Conservation (phyloP, 257 asterid species). For the Solanum habrochaites region DNA sequence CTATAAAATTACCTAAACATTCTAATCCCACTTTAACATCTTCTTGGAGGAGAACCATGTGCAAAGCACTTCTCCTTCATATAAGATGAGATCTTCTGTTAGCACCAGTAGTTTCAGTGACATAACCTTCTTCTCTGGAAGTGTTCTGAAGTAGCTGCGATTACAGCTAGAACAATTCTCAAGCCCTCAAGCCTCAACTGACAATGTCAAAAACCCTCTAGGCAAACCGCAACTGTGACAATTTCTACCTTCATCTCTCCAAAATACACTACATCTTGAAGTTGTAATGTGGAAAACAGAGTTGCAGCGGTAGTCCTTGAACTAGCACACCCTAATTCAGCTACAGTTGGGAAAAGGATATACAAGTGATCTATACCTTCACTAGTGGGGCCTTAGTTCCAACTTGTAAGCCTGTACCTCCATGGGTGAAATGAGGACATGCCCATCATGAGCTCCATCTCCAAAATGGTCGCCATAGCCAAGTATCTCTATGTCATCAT, state of each 20-base stretch:
- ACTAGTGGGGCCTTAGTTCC: conserved; percentile 42
- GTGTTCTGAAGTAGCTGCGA: not conserved
- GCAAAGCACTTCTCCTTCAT: not conserved
- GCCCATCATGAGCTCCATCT: conserved; percentile 78
- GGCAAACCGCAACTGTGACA: not conserved
- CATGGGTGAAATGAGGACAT: conserved; percentile 78
- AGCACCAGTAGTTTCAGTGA: not conserved
- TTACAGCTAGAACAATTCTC: not conserved
- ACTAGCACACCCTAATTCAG: not conserved
- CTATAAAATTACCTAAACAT: not conserved
- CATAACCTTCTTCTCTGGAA: not conserved
- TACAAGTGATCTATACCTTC: not conserved
- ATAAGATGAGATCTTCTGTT: not conserved
- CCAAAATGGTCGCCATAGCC: conserved; percentile 70
- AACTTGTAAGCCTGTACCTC: conserved; percentile 92
- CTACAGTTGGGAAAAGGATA: not conserved
- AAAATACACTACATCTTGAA: not conserved
- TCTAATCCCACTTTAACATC: not conserved
- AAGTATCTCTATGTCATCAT: conserved; percentile 60
- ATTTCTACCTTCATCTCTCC: not conserved
- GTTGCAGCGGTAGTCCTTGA: not conserved
- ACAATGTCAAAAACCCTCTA: not conserved
- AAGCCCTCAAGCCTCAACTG: not conserved
- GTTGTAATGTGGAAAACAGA: not conserved
- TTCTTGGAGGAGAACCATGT: not conserved